phyloP scores from a whole-genome alignment of 257 asterid species.

The Euphrasia confusa region DNA sequence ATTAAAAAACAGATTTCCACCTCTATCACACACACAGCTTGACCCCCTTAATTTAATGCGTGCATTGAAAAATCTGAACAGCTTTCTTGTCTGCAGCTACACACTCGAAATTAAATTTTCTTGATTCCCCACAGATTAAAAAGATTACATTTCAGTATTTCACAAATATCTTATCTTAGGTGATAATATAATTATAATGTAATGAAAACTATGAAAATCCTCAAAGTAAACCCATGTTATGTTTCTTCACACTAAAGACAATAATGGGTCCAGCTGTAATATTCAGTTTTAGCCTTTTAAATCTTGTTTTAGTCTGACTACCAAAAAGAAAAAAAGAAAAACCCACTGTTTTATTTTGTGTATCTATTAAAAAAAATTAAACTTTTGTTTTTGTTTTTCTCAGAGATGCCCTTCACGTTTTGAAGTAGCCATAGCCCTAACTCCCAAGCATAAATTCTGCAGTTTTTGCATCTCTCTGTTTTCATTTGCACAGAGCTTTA shows the following conservation, averaged over 20 bases:
- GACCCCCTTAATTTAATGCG: conserved; percentile 58
- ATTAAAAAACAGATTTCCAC: conserved; percentile 19
- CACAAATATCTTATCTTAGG: conserved; percentile 32
- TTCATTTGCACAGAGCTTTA: conserved; percentile 41
- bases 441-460: conserved; percentile 41
- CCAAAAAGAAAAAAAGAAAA: background rate
- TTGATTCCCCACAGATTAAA: conserved; percentile 25
- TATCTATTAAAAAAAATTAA: conserved; percentile 23
- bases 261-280: conserved; percentile 64
- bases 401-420: conserved; percentile 36
- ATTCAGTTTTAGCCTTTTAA: conserved; percentile 36
- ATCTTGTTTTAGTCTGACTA: conserved; percentile 34
- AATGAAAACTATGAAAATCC: conserved; percentile 26
- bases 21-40: conserved; percentile 19
- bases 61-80: conserved; percentile 53
- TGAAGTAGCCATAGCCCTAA: conserved; percentile 34
- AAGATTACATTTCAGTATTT: conserved; percentile 30
- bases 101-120: conserved; percentile 20
- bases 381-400: no score
- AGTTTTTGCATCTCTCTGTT: conserved; percentile 35
- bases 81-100: conserved; percentile 48
- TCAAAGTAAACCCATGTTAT: conserved; percentile 30
- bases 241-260: conserved; percentile 43
- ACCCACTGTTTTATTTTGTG: conserved; percentile 11
- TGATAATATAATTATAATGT: conserved; percentile 25